Conservation (phyloP, 2,329 filamentous ascomycete species). For the Colletotrichum kahawae region DNA sequence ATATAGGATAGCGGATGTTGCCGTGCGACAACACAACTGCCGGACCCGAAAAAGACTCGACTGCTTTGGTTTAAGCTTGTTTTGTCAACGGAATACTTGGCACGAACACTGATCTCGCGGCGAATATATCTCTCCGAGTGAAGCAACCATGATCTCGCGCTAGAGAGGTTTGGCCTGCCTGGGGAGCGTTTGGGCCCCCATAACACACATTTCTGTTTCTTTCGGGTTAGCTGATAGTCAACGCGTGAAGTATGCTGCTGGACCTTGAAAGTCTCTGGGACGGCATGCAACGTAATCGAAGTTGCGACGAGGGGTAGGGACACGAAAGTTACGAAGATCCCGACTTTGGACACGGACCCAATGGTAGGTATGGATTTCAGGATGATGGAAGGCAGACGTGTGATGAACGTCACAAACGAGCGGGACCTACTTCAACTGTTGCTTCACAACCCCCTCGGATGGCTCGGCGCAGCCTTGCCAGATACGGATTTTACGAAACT, state of each 20-base stretch:
- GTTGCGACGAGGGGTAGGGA: background rate
- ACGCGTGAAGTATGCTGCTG: background rate
- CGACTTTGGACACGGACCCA: background rate
- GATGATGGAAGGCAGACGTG: background rate
- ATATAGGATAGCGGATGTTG: background rate
- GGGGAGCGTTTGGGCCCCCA: background rate
- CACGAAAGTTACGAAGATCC: background rate
- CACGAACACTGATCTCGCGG: background rate
- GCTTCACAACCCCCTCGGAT: background rate
- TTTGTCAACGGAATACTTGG: background rate
- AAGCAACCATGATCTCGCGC: background rate
- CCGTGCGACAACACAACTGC: background rate
- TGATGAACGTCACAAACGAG: background rate
- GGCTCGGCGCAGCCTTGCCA: background rate
- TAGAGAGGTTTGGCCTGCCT: background rate
- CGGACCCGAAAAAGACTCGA: background rate
- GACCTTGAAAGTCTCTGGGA: background rate
- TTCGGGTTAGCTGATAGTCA: background rate
- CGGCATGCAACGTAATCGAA: background rate
- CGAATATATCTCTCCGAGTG: background rate
- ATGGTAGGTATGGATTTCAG: background rate
- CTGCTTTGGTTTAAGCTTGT: background rate
- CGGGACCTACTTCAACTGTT: background rate
- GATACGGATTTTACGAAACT: background rate
- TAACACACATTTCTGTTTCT: background rate